Percentiles rank a stretch among this genome's conserved stretches.
These are phyloP conservation scores for Penicillium diatomitis DNA, from an alignment of 495 filamentous ascomycete species.

Conservation along the genomic window DNA sequence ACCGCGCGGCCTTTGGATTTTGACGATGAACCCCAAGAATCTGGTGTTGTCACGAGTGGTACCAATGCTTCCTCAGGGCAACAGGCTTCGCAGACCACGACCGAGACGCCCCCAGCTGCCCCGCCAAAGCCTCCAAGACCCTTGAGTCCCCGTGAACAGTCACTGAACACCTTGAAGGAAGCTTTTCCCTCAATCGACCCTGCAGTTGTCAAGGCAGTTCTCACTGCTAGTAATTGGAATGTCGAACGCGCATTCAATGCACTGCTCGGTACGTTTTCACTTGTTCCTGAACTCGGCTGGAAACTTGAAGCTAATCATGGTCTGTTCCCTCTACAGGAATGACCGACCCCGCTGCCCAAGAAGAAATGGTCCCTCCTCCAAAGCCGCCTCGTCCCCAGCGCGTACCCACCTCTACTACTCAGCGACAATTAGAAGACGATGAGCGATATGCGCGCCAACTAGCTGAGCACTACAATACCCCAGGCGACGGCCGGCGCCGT, in stretches of 20 bases:
- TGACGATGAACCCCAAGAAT: conserved; percentile 75
- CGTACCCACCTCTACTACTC: conserved; percentile 47
- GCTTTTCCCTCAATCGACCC: conserved; percentile 83
- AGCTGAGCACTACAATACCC: conserved; percentile 74
- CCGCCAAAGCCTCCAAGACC: conserved; percentile 88
- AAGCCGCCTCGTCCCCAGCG: conserved; percentile 59
- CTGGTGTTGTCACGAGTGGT: conserved; percentile 28
- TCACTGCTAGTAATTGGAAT: conserved; percentile 74
- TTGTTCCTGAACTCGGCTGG: background rate
- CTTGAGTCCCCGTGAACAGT: conserved; percentile 67
- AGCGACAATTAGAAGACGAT: conserved; percentile 79
- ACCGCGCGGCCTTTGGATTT: conserved; percentile 77
- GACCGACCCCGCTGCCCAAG: conserved; percentile 82
- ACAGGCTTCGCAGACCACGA: conserved; percentile 12
- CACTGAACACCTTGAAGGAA: conserved; percentile 82
- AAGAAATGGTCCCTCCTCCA: conserved; percentile 55
- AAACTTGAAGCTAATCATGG: background rate
- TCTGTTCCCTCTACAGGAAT: conserved; percentile 49
- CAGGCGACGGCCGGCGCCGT: conserved; percentile 22
- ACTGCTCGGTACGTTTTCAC: conserved; percentile 55
- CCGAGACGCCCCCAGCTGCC: conserved; percentile 49
- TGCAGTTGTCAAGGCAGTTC: conserved; percentile 76
- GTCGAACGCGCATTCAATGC: conserved; percentile 96
- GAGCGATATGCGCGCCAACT: conserved; percentile 91
- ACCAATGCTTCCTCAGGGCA: background rate